Percentiles rank a stretch among this genome's conserved stretches.
phyloP scores from a whole-genome alignment of 2,329 filamentous ascomycete genomes.

The Canariomyces notabilis region DNA sequence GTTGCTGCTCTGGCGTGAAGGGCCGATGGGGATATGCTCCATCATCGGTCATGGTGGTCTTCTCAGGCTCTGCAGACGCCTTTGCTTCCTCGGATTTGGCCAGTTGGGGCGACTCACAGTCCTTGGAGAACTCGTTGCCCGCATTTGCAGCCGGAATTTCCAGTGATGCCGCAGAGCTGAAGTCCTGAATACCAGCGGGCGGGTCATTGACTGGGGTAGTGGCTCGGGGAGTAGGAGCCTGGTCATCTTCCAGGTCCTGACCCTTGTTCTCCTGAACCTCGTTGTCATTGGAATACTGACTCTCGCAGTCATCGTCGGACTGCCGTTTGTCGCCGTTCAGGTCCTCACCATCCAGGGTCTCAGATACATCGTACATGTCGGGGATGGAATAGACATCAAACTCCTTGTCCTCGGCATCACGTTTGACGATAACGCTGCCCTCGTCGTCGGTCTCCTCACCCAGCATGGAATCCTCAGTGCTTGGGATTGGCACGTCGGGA shows the following conservation, averaged over 20 bases:
- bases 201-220: slow-evolving; percentile 34
- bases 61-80: slow-evolving; percentile 31
- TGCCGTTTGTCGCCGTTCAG: slow-evolving; percentile 26
- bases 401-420: slow-evolving; percentile 55
- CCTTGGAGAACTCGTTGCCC: slow-evolving; percentile 35
- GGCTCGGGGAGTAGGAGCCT: slow-evolving; percentile 46
- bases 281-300: slow-evolving; percentile 47
- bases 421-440: slow-evolving; percentile 62
- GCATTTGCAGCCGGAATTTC: slow-evolving; percentile 18
- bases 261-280: slow-evolving; percentile 16
- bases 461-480: slow-evolving; percentile 65
- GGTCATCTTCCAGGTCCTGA: slow-evolving; percentile 40
- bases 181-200: slow-evolving; percentile 3
- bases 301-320: slow-evolving; percentile 43
- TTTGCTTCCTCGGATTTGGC: slow-evolving; percentile 37
- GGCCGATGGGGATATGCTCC: slow-evolving; percentile 39
- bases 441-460: slow-evolving; percentile 46
- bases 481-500: slow-evolving; percentile 85
- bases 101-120: slow-evolving; percentile 44
- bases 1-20: slow-evolving; percentile 45
- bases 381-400: slow-evolving; percentile 63
- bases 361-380: slow-evolving; percentile 57
- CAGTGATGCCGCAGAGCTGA: not conserved
- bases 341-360: slow-evolving; percentile 30
- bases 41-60: slow-evolving; percentile 35